phyloP scores from a whole-genome alignment of 1,284 basidiomycete genomes.

The Flammula alnicola region DNA sequence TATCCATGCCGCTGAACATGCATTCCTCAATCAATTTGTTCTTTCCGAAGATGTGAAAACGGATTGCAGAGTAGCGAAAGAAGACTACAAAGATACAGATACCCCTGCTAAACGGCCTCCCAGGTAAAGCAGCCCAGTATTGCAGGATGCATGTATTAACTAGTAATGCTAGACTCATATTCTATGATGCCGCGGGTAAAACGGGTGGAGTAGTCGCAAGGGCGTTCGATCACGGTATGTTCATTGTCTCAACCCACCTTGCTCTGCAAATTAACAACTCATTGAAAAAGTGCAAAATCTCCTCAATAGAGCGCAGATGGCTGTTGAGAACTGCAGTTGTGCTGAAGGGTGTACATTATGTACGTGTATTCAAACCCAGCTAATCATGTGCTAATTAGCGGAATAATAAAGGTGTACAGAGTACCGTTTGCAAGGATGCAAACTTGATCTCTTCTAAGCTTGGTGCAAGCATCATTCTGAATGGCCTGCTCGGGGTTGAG shows the following conservation, averaged over 20 bases:
- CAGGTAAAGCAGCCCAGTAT: too few species aligned
- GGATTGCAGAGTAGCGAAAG: conserved; percentile 84
- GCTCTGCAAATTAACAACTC: conserved; percentile 11
- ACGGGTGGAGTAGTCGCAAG: conserved; percentile 76
- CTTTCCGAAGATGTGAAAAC: conserved; percentile 78
- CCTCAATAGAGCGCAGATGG: conserved; percentile 64
- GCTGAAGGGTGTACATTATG: conserved; percentile 76
- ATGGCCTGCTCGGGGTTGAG: conserved; percentile 50
- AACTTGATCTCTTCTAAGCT: conserved; percentile 73
- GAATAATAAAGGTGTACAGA: conserved; percentile 60
- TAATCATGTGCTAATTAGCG: conserved; percentile 7
- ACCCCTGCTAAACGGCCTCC: conserved; percentile 78
- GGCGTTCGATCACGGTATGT: conserved; percentile 81
- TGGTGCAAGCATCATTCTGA: conserved; percentile 74
- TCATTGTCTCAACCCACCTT: not conserved
- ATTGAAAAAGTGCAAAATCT: conserved; percentile 54
- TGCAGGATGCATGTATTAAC: too few species aligned
- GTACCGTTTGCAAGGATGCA: conserved; percentile 63
- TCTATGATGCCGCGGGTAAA: conserved; percentile 79
- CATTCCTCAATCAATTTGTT: conserved; percentile 79
- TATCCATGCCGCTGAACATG: conserved; percentile 87
- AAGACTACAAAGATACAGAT: conserved; percentile 70
- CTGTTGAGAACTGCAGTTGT: conserved; percentile 74
- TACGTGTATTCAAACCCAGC: conserved; percentile 37
- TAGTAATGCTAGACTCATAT: conserved; percentile 81